These are phyloP conservation scores for Aaosphaeria pasadenensis DNA, from an alignment of 2,329 filamentous ascomycete species.

Conservation along the genomic window DNA sequence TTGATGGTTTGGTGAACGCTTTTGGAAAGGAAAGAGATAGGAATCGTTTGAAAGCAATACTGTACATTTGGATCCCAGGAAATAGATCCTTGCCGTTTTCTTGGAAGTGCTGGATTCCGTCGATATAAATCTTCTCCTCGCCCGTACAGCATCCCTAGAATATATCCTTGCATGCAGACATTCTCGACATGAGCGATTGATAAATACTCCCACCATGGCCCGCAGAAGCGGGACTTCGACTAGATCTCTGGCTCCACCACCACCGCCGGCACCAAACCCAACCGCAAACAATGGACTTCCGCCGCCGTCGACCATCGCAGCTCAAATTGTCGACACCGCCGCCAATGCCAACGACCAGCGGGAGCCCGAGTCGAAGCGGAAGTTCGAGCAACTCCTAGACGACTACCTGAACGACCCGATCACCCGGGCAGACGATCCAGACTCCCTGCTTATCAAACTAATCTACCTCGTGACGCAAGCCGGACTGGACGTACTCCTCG, in stretches of 20 bases:
- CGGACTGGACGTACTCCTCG: conserved; percentile 66
- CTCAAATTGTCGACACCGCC: conserved; percentile 80
- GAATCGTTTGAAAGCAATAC: too few relatives aligned
- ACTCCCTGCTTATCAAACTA: conserved; percentile 73
- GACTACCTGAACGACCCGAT: conserved; percentile 52
- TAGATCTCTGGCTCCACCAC: conserved; percentile 19
- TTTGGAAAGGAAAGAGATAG: too few relatives aligned
- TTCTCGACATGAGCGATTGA: background rate
- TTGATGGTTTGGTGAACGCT: too few relatives aligned
- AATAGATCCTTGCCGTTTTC: too few relatives aligned
- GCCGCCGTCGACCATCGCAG: conserved; percentile 77
- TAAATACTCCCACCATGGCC: conserved; percentile 32
- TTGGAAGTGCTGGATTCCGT: too few relatives aligned
- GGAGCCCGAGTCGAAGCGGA: conserved; percentile 65
- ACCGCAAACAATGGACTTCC: conserved; percentile 15
- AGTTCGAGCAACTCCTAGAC: conserved; percentile 72
- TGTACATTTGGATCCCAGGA: too few relatives aligned
- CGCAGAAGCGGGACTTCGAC: conserved; percentile 37
- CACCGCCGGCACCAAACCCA: conserved; percentile 15
- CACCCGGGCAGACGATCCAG: conserved; percentile 53
- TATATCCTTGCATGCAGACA: background rate
- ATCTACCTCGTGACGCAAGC: conserved; percentile 81
- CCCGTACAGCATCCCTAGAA: too few relatives aligned
- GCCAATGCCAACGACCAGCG: conserved; percentile 62
- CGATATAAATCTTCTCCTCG: too few relatives aligned